phyloP scores from a whole-genome alignment of 176 grass and related monocot species.

The Oryza glaberrima region DNA sequence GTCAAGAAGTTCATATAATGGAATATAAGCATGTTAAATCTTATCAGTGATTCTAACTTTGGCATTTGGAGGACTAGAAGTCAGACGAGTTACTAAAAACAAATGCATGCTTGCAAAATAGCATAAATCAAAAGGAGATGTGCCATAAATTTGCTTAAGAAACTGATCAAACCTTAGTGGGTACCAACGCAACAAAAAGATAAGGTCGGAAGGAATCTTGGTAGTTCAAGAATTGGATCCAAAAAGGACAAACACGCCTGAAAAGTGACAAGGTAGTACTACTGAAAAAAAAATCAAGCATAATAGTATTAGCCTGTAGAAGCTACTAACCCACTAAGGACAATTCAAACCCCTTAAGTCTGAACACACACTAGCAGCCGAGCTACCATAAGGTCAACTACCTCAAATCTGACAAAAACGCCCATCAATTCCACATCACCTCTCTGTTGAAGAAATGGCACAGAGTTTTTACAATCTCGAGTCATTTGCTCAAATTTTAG shows the following conservation, averaged over 20 bases:
- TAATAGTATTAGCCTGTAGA: slow-evolving; percentile 26
- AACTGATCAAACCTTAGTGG: slow-evolving; percentile 42
- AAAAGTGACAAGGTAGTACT: slow-evolving; percentile 44
- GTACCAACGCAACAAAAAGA: slow-evolving; percentile 35
- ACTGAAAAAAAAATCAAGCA: slow-evolving; percentile 31
- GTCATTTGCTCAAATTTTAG: slow-evolving; percentile 1
- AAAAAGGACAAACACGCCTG: slow-evolving; percentile 48
- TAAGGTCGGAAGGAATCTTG: slow-evolving; percentile 46
- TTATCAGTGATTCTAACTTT: slow-evolving; percentile 15
- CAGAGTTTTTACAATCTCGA: background rate
- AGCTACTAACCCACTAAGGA: slow-evolving; percentile 35
- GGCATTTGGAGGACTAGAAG: slow-evolving; percentile 24
- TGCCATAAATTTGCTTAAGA: slow-evolving; percentile 38
- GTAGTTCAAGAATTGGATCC: slow-evolving; percentile 33
- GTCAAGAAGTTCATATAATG: slow-evolving; percentile 20
- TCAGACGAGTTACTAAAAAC: slow-evolving; percentile 22
- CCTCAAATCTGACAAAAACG: background rate
- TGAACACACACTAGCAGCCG: slow-evolving; percentile 7
- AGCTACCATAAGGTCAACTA: slow-evolving; percentile 35
- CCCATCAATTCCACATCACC: background rate
- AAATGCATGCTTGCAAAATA: slow-evolving; percentile 32
- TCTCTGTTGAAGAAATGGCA: background rate
- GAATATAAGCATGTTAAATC: slow-evolving; percentile 21
- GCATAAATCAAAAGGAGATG: slow-evolving; percentile 34
- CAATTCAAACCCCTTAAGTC: slow-evolving; percentile 22